Percentiles rank a stretch among this genome's conserved stretches.
phyloP scores from a whole-genome alignment of 768 basidiomycete species.

The Chalciporus pseudorubinellus region DNA sequence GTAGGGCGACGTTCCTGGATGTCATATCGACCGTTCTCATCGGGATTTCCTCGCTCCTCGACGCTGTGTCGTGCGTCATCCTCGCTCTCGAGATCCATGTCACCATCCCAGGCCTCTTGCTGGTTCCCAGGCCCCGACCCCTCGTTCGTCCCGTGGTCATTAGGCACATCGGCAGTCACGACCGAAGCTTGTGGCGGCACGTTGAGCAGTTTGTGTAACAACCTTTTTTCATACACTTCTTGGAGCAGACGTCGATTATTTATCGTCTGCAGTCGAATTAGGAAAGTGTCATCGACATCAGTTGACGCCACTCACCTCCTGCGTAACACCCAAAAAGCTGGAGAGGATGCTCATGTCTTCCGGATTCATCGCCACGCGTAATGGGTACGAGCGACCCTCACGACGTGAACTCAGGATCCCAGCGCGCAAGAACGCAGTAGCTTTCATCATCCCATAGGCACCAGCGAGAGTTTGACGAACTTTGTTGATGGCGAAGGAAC shows the following conservation, averaged over 20 bases:
- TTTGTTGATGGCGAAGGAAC: conserved; percentile 79
- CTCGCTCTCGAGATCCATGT: conserved; percentile 30
- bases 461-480: conserved; percentile 85
- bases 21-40: conserved; percentile 59
- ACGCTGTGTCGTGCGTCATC: conserved; percentile 13
- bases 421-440: conserved; percentile 64
- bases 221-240: conserved; percentile 60
- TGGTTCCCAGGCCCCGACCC: conserved; percentile 25
- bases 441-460: conserved; percentile 73
- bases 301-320: conserved; percentile 55
- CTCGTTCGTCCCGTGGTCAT: conserved; percentile 6
- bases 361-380: conserved; percentile 45
- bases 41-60: conserved; percentile 28
- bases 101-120: conserved; percentile 40
- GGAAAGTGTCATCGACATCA: not conserved
- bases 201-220: conserved; percentile 59
- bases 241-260: conserved; percentile 68
- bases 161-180: conserved; percentile 20
- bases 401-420: conserved; percentile 58
- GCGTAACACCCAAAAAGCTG: conserved; percentile 77
- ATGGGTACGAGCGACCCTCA: conserved; percentile 45
- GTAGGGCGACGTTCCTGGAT: conserved; percentile 48
- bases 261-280: conserved; percentile 49
- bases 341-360: conserved; percentile 78
- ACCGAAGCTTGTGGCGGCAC: conserved; percentile 27